These are phyloP conservation scores for Xenosphaeropsis pyriputrescens DNA, from an alignment of 2,329 filamentous ascomycete species.

Conservation along the genomic window DNA sequence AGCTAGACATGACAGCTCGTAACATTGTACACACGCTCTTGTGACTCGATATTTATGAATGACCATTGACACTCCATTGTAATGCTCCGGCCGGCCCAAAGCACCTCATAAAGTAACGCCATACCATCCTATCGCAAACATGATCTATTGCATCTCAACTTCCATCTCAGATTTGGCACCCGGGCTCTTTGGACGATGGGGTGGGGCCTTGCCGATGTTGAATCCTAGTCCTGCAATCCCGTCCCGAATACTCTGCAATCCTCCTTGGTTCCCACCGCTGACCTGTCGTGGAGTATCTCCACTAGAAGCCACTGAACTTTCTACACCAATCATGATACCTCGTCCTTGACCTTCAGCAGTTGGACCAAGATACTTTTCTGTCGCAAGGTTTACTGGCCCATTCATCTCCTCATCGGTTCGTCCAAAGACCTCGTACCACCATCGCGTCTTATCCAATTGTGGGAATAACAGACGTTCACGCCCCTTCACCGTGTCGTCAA, in stretches of 20 bases:
- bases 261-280: constrained; percentile 16
- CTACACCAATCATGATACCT: constrained; percentile 13
- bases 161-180: constrained; percentile 21
- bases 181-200: too few relatives aligned
- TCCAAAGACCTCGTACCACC: constrained; percentile 87
- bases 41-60: too few relatives aligned
- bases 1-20: too few relatives aligned
- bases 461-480: constrained; percentile 79
- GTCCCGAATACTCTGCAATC: constrained; percentile 26
- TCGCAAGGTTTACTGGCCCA: constrained; percentile 37
- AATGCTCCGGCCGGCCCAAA: too few relatives aligned
- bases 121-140: not conserved
- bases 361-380: constrained; percentile 15
- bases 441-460: constrained; percentile 60
- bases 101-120: not conserved
- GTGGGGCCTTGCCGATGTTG: too few relatives aligned
- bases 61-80: too few relatives aligned
- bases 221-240: constrained; percentile 20
- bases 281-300: constrained; percentile 10
- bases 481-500: constrained; percentile 68
- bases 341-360: constrained; percentile 3
- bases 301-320: constrained; percentile 9
- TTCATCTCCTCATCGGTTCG: constrained; percentile 92
- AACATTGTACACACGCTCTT: too few relatives aligned
- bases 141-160: constrained; percentile 30